A percentile compares a stretch with the other conserved stretches of the same genome.
These are phyloP conservation scores for Asterionellopsis glacialis DNA, from an alignment of 108 stramenopile genomes.

Conservation along the genomic window DNA sequence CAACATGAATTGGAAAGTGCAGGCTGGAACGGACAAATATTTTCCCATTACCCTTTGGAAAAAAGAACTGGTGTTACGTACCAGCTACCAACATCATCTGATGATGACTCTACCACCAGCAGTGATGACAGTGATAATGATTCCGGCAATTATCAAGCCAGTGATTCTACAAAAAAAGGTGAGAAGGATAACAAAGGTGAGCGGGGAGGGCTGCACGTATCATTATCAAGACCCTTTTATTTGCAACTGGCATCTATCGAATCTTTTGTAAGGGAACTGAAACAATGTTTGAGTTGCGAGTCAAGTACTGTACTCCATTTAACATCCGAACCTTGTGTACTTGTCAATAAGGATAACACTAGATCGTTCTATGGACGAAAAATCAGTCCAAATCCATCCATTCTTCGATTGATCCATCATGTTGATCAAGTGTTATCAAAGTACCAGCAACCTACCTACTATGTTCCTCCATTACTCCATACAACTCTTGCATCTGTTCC, in stretches of 20 bases:
- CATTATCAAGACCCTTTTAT: constrained; percentile 38
- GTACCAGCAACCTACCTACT: constrained; percentile 31
- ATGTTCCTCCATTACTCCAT: constrained; percentile 36
- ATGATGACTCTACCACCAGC: not conserved
- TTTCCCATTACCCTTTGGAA: constrained; percentile 13
- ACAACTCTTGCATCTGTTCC: constrained; percentile 34
- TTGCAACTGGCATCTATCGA: constrained; percentile 26
- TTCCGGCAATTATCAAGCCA: too few relatives aligned
- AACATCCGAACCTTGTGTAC: constrained; percentile 6
- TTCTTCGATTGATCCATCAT: constrained; percentile 22
- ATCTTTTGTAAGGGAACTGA: constrained; percentile 28
- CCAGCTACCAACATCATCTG: too few relatives aligned
- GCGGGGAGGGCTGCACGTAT: constrained; percentile 20
- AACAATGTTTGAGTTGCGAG: constrained; percentile 8
- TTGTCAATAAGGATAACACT: constrained; percentile 43
- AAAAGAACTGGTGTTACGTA: not conserved
- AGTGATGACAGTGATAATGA: too few relatives aligned
- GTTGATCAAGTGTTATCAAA: constrained; percentile 26
- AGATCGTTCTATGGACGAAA: constrained; percentile 35
- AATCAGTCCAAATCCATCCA: constrained; percentile 9
- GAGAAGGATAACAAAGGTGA: too few relatives aligned
- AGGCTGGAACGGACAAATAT: constrained; percentile 18
- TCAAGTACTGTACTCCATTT: constrained; percentile 1
- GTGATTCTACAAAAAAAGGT: too few relatives aligned
- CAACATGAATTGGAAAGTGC: constrained; percentile 12